Evolutionary conservation across 1,284 basidiomycete species (phyloP).

Genomic region (Cryptococcus amylolentus): DNA sequence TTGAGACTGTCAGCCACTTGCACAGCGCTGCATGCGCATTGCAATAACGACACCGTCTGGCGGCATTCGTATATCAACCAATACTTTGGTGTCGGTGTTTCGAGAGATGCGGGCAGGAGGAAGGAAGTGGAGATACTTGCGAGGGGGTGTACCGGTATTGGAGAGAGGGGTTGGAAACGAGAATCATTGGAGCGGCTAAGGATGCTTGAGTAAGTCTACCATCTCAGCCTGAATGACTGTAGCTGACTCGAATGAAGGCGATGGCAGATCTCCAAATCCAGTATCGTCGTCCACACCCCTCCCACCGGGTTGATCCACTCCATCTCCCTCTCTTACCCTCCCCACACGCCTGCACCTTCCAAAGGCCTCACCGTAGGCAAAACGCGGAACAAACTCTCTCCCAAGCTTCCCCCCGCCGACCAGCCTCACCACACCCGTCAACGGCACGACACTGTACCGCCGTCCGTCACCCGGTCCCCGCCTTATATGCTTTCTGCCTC

Average conservation of each 20-base stretch:
- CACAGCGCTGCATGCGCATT: conserved; percentile 24
- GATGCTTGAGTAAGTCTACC: conserved; percentile 41
- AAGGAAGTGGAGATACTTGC: conserved; percentile 31
- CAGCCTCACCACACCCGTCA: conserved; percentile 22
- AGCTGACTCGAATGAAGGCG: conserved; percentile 23
- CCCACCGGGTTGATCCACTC: conserved; percentile 37
- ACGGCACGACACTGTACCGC: conserved; percentile 41
- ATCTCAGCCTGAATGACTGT: background rate
- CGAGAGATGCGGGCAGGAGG: conserved; percentile 12
- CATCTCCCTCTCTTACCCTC: conserved; percentile 44
- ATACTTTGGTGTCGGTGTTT: conserved; percentile 32
- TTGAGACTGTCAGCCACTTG: conserved; percentile 33
- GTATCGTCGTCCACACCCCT: conserved; percentile 35
- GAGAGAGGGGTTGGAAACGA: conserved; percentile 32
- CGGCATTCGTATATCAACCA: conserved; percentile 42
- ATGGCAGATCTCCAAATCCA: conserved; percentile 36
- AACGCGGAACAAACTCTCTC: conserved; percentile 12
- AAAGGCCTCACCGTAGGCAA: conserved; percentile 31
- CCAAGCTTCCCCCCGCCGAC: background rate
- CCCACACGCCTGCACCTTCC: conserved; percentile 14
- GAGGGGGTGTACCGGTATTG: conserved; percentile 18
- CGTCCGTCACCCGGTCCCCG: conserved; percentile 36
- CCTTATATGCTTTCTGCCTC: conserved; percentile 41
- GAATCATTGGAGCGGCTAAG: conserved; percentile 36
- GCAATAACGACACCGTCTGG: conserved; percentile 42